A percentile compares a stretch with the other conserved stretches of the same genome.
These are phyloP conservation scores for Paragyromitra xinjiangensis DNA, from an alignment of 495 filamentous ascomycete species.

Conservation along the genomic window DNA sequence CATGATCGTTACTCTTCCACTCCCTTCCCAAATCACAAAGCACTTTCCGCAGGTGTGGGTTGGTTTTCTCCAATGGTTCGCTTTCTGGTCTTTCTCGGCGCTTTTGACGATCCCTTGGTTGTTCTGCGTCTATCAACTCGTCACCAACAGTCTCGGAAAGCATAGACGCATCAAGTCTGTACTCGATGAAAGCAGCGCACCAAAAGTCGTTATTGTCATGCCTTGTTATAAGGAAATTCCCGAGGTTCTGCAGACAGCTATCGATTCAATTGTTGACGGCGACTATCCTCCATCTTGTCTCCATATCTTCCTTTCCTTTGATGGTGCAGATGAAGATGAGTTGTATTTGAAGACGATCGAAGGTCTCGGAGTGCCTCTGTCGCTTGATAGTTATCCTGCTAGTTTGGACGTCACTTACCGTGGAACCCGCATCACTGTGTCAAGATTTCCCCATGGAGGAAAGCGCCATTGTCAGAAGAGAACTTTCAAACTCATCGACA, in stretches of 20 bases:
- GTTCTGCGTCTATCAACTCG: slow-evolving; percentile 87
- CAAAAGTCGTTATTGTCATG: slow-evolving; percentile 97
- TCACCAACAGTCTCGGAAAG: slow-evolving; percentile 84
- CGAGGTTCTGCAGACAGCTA: slow-evolving; percentile 82
- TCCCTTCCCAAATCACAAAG: slow-evolving; percentile 74
- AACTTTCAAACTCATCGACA: slow-evolving; percentile 94
- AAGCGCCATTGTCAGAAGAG: slow-evolving; percentile 93
- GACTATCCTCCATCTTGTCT: slow-evolving; percentile 94
- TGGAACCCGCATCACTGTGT: slow-evolving; percentile 85
- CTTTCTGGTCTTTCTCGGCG: slow-evolving; percentile 91
- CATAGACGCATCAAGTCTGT: slow-evolving; percentile 82
- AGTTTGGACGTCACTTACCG: slow-evolving; percentile 91
- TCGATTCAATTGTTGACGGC: slow-evolving; percentile 92
- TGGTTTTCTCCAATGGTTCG: slow-evolving; percentile 86
- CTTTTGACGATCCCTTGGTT: slow-evolving; percentile 90
- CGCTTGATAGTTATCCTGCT: slow-evolving; percentile 78
- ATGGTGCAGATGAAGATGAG: slow-evolving; percentile 87
- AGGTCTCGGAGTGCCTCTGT: slow-evolving; percentile 83
- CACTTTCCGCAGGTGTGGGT: slow-evolving; percentile 76
- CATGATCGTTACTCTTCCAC: slow-evolving; percentile 92
- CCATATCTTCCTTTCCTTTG: slow-evolving; percentile 96
- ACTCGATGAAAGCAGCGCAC: slow-evolving; percentile 83
- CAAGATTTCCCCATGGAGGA: slow-evolving; percentile 90
- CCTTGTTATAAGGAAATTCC: slow-evolving; percentile 95
- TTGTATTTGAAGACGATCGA: slow-evolving; percentile 88